Percentiles rank a stretch among this genome's conserved stretches.
These are phyloP conservation scores for Sphenostylis stenocarpa DNA, from an alignment of 306 rosid genomes.

Conservation along the genomic window DNA sequence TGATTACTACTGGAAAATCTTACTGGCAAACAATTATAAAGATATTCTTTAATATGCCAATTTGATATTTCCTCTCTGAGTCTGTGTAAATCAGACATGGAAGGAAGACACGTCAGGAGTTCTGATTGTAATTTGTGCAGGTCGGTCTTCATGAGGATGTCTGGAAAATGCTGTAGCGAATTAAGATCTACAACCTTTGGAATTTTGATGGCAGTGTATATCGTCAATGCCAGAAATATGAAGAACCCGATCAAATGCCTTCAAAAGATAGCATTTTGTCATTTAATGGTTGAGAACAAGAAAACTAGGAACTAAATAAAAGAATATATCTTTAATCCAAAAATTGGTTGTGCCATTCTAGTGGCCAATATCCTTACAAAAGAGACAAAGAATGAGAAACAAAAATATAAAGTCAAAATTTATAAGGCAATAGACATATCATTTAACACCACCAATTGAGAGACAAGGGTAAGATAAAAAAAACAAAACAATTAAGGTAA, in stretches of 20 bases:
- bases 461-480: neutral
- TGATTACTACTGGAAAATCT: slow-evolving; percentile 74
- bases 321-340: neutral
- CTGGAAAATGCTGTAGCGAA: slow-evolving; percentile 68
- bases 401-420: slow-evolving; percentile 9
- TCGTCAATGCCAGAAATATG: slow-evolving; percentile 84
- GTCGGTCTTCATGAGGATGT: slow-evolving; percentile 66
- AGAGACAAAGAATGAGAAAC: slow-evolving; percentile 15
- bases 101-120: slow-evolving; percentile 78
- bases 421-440: neutral
- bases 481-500: neutral
- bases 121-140: slow-evolving; percentile 74
- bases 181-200: slow-evolving; percentile 81
- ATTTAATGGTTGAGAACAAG: slow-evolving; percentile 6
- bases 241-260: slow-evolving; percentile 98
- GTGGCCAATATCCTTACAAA: slow-evolving; percentile 4
- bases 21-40: slow-evolving; percentile 84
- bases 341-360: neutral
- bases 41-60: slow-evolving; percentile 79
- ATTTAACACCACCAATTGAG: neutral
- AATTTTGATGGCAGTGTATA: slow-evolving; percentile 83
- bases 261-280: slow-evolving; percentile 33
- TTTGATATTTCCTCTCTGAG: slow-evolving; percentile 64
- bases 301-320: slow-evolving; percentile 4
- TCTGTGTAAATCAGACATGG: slow-evolving; percentile 68